Evolutionary conservation across 73 alveolate genomes (phyloP).

Genomic region (Tetrahymena elliotti): DNA sequence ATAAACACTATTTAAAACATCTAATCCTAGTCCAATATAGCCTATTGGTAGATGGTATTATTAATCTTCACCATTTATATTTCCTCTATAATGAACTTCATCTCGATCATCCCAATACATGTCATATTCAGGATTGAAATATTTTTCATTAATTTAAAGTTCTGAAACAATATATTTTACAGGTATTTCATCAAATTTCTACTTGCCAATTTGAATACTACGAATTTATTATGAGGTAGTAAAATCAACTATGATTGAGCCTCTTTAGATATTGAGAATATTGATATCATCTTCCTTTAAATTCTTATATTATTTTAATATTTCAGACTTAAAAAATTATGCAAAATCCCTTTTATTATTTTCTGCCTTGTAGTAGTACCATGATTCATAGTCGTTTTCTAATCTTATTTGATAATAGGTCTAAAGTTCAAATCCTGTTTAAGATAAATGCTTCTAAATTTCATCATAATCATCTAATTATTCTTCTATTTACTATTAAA

Average conservation of each 20-base stretch:
- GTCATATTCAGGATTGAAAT: background rate
- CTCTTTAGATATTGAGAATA: background rate
- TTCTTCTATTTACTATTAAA: background rate
- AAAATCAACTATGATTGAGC: background rate
- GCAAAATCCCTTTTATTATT: background rate
- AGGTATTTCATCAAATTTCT: background rate
- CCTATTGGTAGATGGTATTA: background rate
- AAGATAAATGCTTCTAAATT: background rate
- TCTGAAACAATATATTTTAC: background rate
- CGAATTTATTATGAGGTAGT: background rate
- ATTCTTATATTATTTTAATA: background rate
- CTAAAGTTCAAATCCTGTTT: background rate
- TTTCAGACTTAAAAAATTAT: background rate
- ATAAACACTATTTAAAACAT: background rate
- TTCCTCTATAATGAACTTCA: background rate
- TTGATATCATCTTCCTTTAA: background rate
- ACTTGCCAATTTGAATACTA: background rate
- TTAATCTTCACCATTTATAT: background rate
- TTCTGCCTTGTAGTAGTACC: background rate
- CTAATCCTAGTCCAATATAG: background rate
- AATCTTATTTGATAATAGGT: background rate
- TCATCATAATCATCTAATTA: background rate
- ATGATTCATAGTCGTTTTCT: background rate
- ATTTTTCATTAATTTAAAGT: background rate
- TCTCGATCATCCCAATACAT: background rate